Evolutionary conservation across 2,329 filamentous ascomycete genomes (phyloP), one percentile per base, ranked within the genome.

Genomic region (Exserohilum turcica): DNA sequence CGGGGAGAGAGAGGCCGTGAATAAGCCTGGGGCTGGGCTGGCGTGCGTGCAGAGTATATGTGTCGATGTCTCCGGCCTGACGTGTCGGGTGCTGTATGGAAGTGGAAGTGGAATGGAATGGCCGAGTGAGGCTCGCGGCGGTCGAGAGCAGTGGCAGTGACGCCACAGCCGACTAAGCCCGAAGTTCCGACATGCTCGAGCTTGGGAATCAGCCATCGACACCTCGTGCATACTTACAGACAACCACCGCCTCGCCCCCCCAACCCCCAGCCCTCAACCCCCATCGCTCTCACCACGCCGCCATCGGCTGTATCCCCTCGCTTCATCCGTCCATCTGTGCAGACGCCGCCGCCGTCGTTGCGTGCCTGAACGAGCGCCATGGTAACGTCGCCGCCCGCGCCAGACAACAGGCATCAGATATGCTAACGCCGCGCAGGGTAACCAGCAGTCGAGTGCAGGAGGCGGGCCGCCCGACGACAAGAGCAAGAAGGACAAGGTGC

Each of bases 381-480:
- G 71, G 71, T 73, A 59, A 65, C 64, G 55, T 57, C 44, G 62
- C 58, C 61, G 52, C 58, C 54, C 46, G 51, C 45, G 54, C 49
- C 48, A 52, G 58, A 43, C 52, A 50, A 52, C 48, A 50, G 43
- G 47, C 19, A 49, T 35, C 21, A 42, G n/a, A n/a, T 77, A 80
- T 82, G 57, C 66, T 75, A 56, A 75, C 44, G 29, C 39, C 57
- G 27, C 46, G 63, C 44, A 92, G 89, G 89, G 89, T 82, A 88
- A 91, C 79, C 87, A 88, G 66, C 89, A 95, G 77, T 96, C 92
- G 75, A 91, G 90, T 73, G 89, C 95, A 80, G 91, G 90, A 68
- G 83, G 84, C 51, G 85, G 82, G 48, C 81, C 80, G 59, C 82
- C 80, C 56, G 91, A 93, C 73, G 88, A 88, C 62, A 89, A 88